Evolutionary conservation across 345 rosid genomes (phyloP).

Genomic region (Theobroma cacao): DNA sequence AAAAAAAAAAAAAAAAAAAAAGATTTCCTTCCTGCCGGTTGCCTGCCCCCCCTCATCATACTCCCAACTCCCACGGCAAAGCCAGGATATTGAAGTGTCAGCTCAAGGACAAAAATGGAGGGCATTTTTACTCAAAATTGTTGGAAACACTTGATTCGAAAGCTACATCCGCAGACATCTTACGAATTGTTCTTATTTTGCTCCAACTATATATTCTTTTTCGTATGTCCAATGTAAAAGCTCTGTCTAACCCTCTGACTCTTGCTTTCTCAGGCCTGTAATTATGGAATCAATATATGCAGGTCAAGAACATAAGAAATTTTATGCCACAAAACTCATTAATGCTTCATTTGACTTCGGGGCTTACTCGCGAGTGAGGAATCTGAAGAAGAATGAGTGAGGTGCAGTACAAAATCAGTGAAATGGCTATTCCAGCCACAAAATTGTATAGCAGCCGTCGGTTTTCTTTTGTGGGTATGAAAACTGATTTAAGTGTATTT

Average conservation of each 20-base stretch:
- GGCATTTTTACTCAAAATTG: slow-evolving; percentile 16
- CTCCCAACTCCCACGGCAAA: slow-evolving; percentile 1
- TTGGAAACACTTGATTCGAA: slow-evolving; percentile 13
- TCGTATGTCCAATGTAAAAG: slow-evolving; percentile 10
- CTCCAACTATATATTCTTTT: slow-evolving; percentile 16
- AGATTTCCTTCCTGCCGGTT: not conserved
- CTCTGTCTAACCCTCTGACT: not conserved
- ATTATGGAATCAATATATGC: not conserved
- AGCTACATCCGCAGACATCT: slow-evolving; percentile 11
- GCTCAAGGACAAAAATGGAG: slow-evolving; percentile 15
- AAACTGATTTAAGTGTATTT: slow-evolving; percentile 63
- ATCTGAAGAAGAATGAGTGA: slow-evolving; percentile 78
- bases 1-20: not conserved
- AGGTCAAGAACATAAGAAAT: not conserved
- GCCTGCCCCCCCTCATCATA: not conserved
- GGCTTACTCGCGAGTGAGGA: slow-evolving; percentile 63
- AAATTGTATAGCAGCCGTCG: slow-evolving; percentile 57
- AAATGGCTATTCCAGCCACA: slow-evolving; percentile 58
- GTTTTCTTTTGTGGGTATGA: slow-evolving; percentile 78
- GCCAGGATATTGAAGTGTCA: not conserved
- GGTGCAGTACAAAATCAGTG: slow-evolving; percentile 51
- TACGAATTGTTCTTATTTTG: slow-evolving; percentile 26
- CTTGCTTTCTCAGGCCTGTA: slow-evolving; percentile 34
- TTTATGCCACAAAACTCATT: not conserved
- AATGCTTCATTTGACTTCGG: slow-evolving; percentile 1